Evolutionary conservation across 2,329 filamentous ascomycete genomes (phyloP), one percentile per base, ranked within the genome.

Genomic region (Fusarium buharicum): DNA sequence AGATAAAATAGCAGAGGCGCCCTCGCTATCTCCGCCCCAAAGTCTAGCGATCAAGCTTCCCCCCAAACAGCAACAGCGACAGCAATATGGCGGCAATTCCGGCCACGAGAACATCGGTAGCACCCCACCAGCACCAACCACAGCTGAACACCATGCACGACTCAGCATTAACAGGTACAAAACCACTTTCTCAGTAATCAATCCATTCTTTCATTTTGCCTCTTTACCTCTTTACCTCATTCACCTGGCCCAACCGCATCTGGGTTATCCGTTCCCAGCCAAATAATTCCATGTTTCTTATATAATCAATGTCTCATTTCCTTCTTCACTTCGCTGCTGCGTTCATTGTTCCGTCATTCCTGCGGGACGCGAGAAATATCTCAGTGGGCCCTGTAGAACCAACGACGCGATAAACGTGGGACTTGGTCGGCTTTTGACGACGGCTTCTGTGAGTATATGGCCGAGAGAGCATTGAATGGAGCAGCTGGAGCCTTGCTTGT

Each of bases 11-110:
- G 51, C 56, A 65, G 48, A 65, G 41, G 52, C 24, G 20, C 59
- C 49, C 28, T 55, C 34, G 49, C 38, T 63, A 41, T 55, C 46
- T 20, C 52, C 43, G 16, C 17, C 37, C 39, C 40, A 17, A 39
- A 39, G 18, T 18, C 36, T 36, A 45, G 38, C 46, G 31, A 37
- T 28, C 46, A 28, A 14, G 33, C 27, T 30, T 7, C 41, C 39
- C 38, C 28, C 24, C 55, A 63, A 50, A 27, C 24, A 27, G 12
- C 40, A 62, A 41, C 27, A 51, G 46, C 36, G 50, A 22, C 37
- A 41, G 38, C 53, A 63, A 56, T 50, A 68, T 70, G 68, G 68
- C 68, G 66, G 59, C 62, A 57, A 51, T 68, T 45, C 69, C 68
- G 62, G 68, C 50, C 52, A 54, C 66, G 48, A 56, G 64, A 49